Evolutionary conservation across 192 early-diverging fungal genomes (phyloP), one percentile per base, ranked within the genome.

Genomic region (Rhizoclosmatium sp.): DNA sequence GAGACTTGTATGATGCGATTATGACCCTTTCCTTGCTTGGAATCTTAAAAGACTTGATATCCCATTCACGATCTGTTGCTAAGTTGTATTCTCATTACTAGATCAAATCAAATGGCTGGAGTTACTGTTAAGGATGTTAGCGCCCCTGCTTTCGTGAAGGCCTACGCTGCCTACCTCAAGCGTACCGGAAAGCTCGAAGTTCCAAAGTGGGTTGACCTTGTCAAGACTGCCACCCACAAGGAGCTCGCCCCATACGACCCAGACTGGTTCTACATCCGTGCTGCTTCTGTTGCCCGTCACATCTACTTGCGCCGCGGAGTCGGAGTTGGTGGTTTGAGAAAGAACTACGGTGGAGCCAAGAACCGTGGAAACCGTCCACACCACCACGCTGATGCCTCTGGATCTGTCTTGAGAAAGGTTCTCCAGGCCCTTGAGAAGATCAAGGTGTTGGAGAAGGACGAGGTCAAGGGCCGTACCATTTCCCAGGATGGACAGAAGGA

Each of bases 141-240:
- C 87, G 85, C 97, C 69, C 95, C 97, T 86, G 93, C 90, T 69
- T 98, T 98, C 89, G 93, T 98, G 88, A 94, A 94, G 89, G 95
- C 98, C 75, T 98, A 98, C 87, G 95, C 98, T 83, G 98, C 95
- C 80, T 97, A 99, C 93, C 91, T 99, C 82, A 99, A 98, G 94
- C 92, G 94, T 82, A 93, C 95, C 77, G 98, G 98, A 85, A 97
- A 97, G 92, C 93, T 99, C 85, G 93, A 96, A 85, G 94, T 99
- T 80, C 98, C 98, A 84, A 95, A 94, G 88, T 99, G 97, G 97
- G 94, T 95, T 82, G 98, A 99, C 88, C 84, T 97, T 82, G 97
- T 97, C 91, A 99, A 99, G 93, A 98, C 98, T 78, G 95, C 92
- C 71, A 91, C 94, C 74, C 92, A 89, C 93, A 98, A 97, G 93